Base-by-base conservation (phyloP, 2,329 filamentous ascomycete species). In the Xylaria sp. region DNA sequence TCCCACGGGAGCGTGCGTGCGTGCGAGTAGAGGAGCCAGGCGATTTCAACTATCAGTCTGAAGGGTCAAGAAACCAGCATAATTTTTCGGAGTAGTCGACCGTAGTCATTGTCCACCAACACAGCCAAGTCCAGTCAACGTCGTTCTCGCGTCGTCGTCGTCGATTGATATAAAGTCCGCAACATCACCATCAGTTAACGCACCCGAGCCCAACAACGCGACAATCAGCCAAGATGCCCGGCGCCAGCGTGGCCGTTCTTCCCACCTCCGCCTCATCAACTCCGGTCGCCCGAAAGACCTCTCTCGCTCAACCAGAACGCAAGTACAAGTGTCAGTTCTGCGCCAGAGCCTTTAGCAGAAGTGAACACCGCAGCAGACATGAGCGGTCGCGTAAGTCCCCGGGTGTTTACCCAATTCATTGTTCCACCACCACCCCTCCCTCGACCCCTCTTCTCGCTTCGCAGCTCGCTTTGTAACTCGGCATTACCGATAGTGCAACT, bases 241-340 rank as follows among this genome's bases (percentile, higher is more conserved):
- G 88, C 84, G 88, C 90, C 80, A 88, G 83, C 80, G 88, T 91
- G 82, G 89, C 90, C 76, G 85, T 88, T 75, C 84, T 89, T 75
- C 84, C 91, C 78, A 74, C 77, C 51, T 82, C 88, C 75, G 86
- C 88, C 78, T 84, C 89, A 78, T 88, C 93, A 78, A 88, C 90
- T 78, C 87, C 92, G 79, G 88, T 88, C 76, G 87, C 91, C 78
- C 90, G 92, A 82, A 97, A 97, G 83, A 82, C 91, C 74, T 86
- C 91, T 70, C 84, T 90, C 75, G 91, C 89, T 69, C 77, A 76
- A 75, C 93, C 94, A 65, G 96, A 98, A 85, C 95, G 97, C 86
- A 97, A 98, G 84, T 99, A 99, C 89, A 98, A 98, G 82, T 99
- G 96, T 85, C 94, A 97, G 86, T 98, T 97, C 83, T 98, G 96